Base-by-base conservation (phyloP, 768 basidiomycete genomes). In the Hygrocybe coccinea region DNA sequence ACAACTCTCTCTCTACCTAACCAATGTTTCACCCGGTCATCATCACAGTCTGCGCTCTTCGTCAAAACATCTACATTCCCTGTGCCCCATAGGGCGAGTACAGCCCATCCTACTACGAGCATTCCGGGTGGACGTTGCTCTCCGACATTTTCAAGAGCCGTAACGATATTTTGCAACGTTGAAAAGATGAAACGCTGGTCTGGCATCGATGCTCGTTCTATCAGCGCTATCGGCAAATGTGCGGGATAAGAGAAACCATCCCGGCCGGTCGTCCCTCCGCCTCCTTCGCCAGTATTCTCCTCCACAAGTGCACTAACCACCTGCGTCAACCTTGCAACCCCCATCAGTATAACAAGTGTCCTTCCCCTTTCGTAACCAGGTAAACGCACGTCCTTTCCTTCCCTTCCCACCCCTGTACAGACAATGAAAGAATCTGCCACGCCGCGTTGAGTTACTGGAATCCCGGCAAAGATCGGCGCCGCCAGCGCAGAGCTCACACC, bases 61-160 rank as follows among this genome's bases (percentile, higher is more conserved):
- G 57, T 48, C 47, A 97, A 72, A 2, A 95, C 80, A 9, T 74
- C 75, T 21, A 87, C 77, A 60, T 92, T 84, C 0, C 92, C 91
- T 52, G 70, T 64, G 0, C 81, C 85, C 69, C 88, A 85, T 44
- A 98, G 71, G 37, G 88, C 85, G 59, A 93, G 67, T 9, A 89
- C 87, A 2, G 86, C 79, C 95, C 95, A 99, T 2, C 97, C 97
- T 61, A 99, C 78, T 29, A 97, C 79, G 67, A 98, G 88, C 89
- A 99, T 94, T 8, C 94, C 97, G 0, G 97, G 97, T 15, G 95
- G 93, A 35, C 95, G 74, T 68, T 98, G 94, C 62, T 91, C 89
- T 7, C 89, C 92, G 1, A 79, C 72, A 57, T 79, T 82, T 54
- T 86, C 85, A 67, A 97, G 67, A 1, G 88, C 92, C 15, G 69